Evolutionary conservation across 331 rosid species (phyloP).

Genomic region (Saraca asoca): DNA sequence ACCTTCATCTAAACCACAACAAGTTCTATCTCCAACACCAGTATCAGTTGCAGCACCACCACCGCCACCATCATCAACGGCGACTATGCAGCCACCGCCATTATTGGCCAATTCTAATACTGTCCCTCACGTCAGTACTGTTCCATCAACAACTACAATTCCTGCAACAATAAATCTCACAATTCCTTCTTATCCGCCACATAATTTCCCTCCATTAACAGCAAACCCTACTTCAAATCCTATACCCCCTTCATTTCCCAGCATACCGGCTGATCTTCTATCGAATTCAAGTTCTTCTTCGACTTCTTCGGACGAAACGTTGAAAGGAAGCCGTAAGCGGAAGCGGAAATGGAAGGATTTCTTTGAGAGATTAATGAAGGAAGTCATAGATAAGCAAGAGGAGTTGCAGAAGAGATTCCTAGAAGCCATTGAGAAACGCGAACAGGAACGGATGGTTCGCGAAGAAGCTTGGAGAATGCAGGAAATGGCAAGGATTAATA

Average conservation of each 20-base stretch:
- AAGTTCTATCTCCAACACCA: conserved; percentile 34
- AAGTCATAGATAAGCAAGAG: conserved; percentile 81
- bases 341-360: conserved; percentile 94
- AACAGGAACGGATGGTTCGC: conserved; percentile 57
- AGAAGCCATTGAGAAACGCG: conserved; percentile 79
- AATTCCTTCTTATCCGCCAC: conserved; percentile 27
- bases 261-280: conserved; percentile 42
- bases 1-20: conserved; percentile 21
- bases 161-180: conserved; percentile 47
- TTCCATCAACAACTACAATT: not conserved
- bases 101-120: too few relatives aligned
- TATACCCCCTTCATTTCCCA: conserved; percentile 34
- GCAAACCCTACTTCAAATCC: conserved; percentile 35
- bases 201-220: conserved; percentile 41
- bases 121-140: conserved; percentile 40
- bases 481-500: conserved; percentile 62
- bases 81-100: conserved; percentile 23
- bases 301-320: conserved; percentile 64
- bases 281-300: conserved; percentile 70
- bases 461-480: conserved; percentile 88
- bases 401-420: conserved; percentile 71
- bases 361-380: conserved; percentile 69
- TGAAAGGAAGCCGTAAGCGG: conserved; percentile 49
- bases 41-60: conserved; percentile 31
- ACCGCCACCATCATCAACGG: conserved; percentile 18